Conservation (phyloP, 192 early-diverging fungal genomes). For the Coemansia sp. region DNA sequence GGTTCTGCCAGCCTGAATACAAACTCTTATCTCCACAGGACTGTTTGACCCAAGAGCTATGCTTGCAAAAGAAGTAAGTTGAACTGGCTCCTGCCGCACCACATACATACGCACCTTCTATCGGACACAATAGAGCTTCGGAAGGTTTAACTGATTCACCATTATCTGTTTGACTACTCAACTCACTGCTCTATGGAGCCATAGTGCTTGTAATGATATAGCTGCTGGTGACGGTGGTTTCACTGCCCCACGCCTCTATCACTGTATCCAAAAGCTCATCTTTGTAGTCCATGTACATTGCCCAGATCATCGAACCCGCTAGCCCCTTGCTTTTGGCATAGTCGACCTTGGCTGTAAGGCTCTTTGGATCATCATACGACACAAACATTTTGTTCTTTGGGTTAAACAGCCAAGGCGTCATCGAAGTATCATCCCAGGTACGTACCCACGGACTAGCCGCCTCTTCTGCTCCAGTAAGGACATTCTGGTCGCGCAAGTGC, state of each 20-base stretch:
- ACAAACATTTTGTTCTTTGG: conserved; percentile 58
- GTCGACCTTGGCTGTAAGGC: conserved; percentile 59
- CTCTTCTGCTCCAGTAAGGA: conserved; percentile 16
- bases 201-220: too few species aligned
- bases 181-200: too few species aligned
- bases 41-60: background rate
- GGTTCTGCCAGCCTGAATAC: background rate
- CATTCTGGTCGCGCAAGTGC: conserved; percentile 58
- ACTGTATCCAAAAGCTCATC: conserved; percentile 56
- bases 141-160: too few species aligned
- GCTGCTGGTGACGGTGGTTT: background rate
- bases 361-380: conserved; percentile 69
- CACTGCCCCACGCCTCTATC: background rate
- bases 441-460: conserved; percentile 58
- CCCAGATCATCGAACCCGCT: conserved; percentile 71
- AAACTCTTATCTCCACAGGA: background rate
- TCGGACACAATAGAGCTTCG: background rate
- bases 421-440: conserved; percentile 59
- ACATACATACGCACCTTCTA: background rate
- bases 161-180: too few species aligned
- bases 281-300: conserved; percentile 62
- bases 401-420: conserved; percentile 75
- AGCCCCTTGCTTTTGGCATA: conserved; percentile 60
- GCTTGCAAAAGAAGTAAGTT: background rate
- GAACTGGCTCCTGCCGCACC: background rate